Percentiles rank a stretch among this genome's conserved stretches.
These are phyloP conservation scores for Termitomyces titanicus DNA, from an alignment of 768 basidiomycete genomes.

Conservation along the genomic window DNA sequence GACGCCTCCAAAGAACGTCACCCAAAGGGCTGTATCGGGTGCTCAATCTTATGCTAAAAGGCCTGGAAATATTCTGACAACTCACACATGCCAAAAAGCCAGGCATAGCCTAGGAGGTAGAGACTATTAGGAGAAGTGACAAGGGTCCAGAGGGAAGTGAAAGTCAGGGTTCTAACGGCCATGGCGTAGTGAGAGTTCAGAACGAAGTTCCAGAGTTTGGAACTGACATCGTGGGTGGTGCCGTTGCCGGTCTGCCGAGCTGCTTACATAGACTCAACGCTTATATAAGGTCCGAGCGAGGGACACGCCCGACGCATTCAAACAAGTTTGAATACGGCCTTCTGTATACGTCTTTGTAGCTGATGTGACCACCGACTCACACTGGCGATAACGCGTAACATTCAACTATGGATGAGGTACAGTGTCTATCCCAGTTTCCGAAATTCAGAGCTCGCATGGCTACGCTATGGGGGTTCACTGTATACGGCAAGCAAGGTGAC, in stretches of 20 bases:
- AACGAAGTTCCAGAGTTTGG: neutral
- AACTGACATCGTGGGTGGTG: constrained; percentile 3
- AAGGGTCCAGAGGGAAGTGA: constrained; percentile 28
- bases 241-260: too few species aligned
- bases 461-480: too few species aligned
- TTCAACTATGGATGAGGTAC: too few species aligned
- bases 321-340: too few species aligned
- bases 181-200: constrained; percentile 16
- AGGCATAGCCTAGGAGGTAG: constrained; percentile 56
- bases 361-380: too few species aligned
- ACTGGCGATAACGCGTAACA: too few species aligned
- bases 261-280: neutral
- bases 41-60: neutral
- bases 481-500: too few species aligned
- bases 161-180: constrained; percentile 33
- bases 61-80: constrained; percentile 7
- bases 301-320: too few species aligned
- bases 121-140: constrained; percentile 32
- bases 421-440: too few species aligned
- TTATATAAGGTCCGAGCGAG: too few species aligned
- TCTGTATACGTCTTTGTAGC: too few species aligned
- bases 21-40: constrained; percentile 46
- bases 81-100: constrained; percentile 71
- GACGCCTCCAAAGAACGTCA: constrained; percentile 66
- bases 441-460: too few species aligned